These are phyloP conservation scores for Leccinum sublutescens DNA, from an alignment of 768 basidiomycete species.

Conservation along the genomic window DNA sequence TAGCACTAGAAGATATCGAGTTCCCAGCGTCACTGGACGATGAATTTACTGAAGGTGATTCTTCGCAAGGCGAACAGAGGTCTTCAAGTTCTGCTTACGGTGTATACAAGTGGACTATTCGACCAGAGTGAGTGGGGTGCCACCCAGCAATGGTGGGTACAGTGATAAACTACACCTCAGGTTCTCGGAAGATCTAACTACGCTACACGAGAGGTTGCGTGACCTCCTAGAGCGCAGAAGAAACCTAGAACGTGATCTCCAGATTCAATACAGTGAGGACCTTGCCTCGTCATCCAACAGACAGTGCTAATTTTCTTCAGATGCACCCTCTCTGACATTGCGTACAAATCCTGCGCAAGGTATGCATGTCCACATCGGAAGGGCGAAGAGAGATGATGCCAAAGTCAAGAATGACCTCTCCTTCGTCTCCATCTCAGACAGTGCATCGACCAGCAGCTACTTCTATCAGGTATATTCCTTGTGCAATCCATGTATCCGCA, in stretches of 20 bases:
- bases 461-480: conserved; percentile 53
- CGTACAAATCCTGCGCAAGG: conserved; percentile 68
- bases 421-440: conserved; percentile 63
- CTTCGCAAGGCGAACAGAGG: conserved; percentile 15
- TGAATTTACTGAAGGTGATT: conserved; percentile 25
- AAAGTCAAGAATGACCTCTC: conserved; percentile 44
- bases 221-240: conserved; percentile 46
- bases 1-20: conserved; percentile 41
- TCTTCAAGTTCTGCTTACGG: conserved; percentile 28
- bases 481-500: background rate
- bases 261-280: conserved; percentile 49
- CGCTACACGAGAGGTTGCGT: conserved; percentile 48
- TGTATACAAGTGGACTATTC: conserved; percentile 54
- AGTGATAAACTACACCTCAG: conserved; percentile 33
- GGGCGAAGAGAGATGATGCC: conserved; percentile 58
- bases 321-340: conserved; percentile 69
- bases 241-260: conserved; percentile 54
- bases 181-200: conserved; percentile 54
- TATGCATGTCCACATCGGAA: conserved; percentile 71
- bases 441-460: conserved; percentile 62
- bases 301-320: conserved; percentile 37
- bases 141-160: background rate
- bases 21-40: conserved; percentile 14
- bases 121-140: conserved; percentile 53
- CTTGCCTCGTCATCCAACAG: background rate